A percentile compares a stretch with the other conserved stretches of the same genome.
Evolutionary conservation across 2,329 filamentous ascomycete species (phyloP).

Genomic region (Stemphylium lycopersici): DNA sequence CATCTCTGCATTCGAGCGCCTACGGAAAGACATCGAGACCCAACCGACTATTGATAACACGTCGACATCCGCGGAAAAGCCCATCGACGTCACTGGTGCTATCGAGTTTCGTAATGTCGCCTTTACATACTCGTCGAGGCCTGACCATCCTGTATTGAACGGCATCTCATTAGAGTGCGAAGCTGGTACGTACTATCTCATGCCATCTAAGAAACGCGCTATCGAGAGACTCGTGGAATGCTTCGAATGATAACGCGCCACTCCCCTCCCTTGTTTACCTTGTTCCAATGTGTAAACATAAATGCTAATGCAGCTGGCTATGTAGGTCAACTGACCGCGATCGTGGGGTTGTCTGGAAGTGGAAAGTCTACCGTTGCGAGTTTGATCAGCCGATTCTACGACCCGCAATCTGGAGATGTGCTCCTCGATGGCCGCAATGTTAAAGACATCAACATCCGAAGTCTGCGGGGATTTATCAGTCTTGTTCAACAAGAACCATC

Average conservation of each 20-base stretch:
- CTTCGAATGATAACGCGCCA: background rate
- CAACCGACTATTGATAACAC: slow-evolving; percentile 49
- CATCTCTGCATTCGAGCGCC: slow-evolving; percentile 62
- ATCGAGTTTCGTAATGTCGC: slow-evolving; percentile 49
- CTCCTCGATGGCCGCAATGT: slow-evolving; percentile 62
- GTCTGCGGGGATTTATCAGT: slow-evolving; percentile 46
- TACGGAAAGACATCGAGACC: slow-evolving; percentile 64
- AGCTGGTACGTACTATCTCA: slow-evolving; percentile 19
- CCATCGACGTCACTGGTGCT: slow-evolving; percentile 53
- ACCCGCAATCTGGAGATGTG: slow-evolving; percentile 58
- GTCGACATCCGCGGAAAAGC: slow-evolving; percentile 34
- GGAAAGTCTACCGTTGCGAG: slow-evolving; percentile 52
- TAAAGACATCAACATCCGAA: slow-evolving; percentile 46
- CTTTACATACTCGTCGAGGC: slow-evolving; percentile 52
- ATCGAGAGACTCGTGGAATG: background rate
- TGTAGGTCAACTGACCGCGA: slow-evolving; percentile 48
- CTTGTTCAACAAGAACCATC: slow-evolving; percentile 60
- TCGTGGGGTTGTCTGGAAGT: slow-evolving; percentile 52
- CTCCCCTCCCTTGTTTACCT: too few relatives aligned
- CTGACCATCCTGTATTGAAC: slow-evolving; percentile 48
- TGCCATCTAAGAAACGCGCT: background rate
- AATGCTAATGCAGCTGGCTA: background rate
- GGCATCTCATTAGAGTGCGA: slow-evolving; percentile 46
- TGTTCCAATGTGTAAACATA: background rate
- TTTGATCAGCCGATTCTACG: slow-evolving; percentile 49